Evolutionary conservation across 208 protist genomes (phyloP), one percentile per base, ranked within the genome.

Genomic region (Trypanosomatidae sp.): DNA sequence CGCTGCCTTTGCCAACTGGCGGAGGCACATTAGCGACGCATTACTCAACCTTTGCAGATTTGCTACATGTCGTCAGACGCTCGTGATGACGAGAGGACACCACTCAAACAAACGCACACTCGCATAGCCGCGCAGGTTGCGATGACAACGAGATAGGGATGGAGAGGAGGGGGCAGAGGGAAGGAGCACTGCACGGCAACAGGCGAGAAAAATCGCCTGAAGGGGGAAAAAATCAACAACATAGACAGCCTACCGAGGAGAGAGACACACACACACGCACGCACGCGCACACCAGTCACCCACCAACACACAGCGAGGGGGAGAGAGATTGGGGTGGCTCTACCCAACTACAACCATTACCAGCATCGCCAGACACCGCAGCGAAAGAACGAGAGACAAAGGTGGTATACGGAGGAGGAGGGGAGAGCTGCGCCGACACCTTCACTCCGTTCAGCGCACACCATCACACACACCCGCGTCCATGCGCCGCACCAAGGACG

Each of bases 401-500:
- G 56, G 6, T 3, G 33, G 4, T 4, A 9, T 1, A 4, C 30
- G 56, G 6, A 9, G 56, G 28, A 62, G 17, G 36, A 62, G 30
- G n/a, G 53, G 10, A 58, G 53, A 58, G n/a, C 53, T 9, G 22
- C n/a, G 15, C n/a, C 25, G 6, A 25, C 4, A 25, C 9, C 53
- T 33, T 25, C 53, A 9, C 56, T n/a, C 56, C 3, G 1, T 12
- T 41, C 56, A 19, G 28, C 36, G 1, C 46, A 22, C 64, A 72
- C n/a, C 71, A 10, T 39, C 39, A 82, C 77, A 71, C 66, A 65
- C 62, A 76, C 44, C 46, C 76, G 46, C 70, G 49, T 43, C 41
- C 59, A 69, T 33, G 44, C 12, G n/a, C n/a, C 50, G 22, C 50
- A 58, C 10, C 3, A 17, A 30, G 25, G 25, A 58, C 15, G 12